These are phyloP conservation scores for Kernera saxatilis DNA, from an alignment of 345 rosid genomes.

Conservation along the genomic window DNA sequence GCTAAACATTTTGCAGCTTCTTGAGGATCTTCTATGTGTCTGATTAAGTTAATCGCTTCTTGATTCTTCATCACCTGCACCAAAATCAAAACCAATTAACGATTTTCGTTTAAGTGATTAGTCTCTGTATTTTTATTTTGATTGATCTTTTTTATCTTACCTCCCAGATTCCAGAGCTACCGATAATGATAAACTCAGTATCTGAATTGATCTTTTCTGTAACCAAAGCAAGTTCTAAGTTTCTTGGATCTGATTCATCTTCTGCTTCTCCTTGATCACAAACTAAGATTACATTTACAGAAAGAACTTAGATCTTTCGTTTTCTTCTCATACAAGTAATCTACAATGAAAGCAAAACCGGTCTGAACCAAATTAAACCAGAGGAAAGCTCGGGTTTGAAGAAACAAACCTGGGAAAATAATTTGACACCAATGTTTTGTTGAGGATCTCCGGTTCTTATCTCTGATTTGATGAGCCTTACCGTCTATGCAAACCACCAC, in stretches of 20 bases:
- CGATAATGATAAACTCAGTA: constrained; percentile 64
- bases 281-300: constrained; percentile 8
- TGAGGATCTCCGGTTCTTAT: constrained; percentile 25
- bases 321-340: constrained; percentile 5
- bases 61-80: constrained; percentile 66
- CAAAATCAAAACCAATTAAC: background rate
- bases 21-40: constrained; percentile 60
- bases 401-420: constrained; percentile 34
- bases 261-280: constrained; percentile 35
- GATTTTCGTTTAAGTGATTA: background rate
- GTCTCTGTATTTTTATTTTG: background rate
- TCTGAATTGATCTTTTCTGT: constrained; percentile 39
- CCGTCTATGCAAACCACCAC: constrained; percentile 62
- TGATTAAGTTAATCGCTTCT: constrained; percentile 59
- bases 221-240: constrained; percentile 36
- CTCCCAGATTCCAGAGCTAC: constrained; percentile 76
- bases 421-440: constrained; percentile 43
- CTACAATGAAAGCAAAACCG: background rate
- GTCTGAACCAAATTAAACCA: background rate
- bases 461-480: constrained; percentile 47
- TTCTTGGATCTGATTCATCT: constrained; percentile 11
- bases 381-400: background rate
- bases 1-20: constrained; percentile 67
- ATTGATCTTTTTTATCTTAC: constrained; percentile 25
- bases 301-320: background rate